A percentile compares a stretch with the other conserved stretches of the same genome.
These are phyloP conservation scores for Ochromonas danica DNA, from an alignment of 108 stramenopile species.

Conservation along the genomic window DNA sequence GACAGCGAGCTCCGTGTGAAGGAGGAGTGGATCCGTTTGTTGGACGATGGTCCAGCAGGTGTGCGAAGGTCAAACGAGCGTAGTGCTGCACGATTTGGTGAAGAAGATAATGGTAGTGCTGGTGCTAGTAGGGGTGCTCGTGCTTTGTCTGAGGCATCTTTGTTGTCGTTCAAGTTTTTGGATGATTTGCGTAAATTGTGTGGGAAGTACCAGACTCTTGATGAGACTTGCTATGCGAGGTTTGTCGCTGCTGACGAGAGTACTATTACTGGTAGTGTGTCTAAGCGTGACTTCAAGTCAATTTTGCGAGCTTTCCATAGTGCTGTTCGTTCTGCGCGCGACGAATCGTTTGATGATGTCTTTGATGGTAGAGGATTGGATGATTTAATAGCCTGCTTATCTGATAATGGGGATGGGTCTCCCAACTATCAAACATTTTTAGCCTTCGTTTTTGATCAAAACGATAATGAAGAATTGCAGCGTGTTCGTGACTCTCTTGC, in stretches of 20 bases:
- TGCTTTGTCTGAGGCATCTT: slow-evolving; percentile 15
- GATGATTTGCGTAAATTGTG: slow-evolving; percentile 16
- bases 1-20: slow-evolving; percentile 12
- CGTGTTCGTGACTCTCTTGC: neutral
- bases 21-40: too few species aligned
- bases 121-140: slow-evolving; percentile 12
- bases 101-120: slow-evolving; percentile 16
- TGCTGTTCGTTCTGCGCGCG: neutral
- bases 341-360: neutral
- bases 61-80: slow-evolving; percentile 13
- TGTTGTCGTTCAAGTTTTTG: slow-evolving; percentile 16
- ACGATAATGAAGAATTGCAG: neutral
- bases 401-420: neutral
- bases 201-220: slow-evolving; percentile 4
- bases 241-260: neutral
- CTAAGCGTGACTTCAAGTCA: slow-evolving; percentile 24
- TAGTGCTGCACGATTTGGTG: slow-evolving; percentile 14
- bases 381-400: neutral
- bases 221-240: slow-evolving; percentile 3
- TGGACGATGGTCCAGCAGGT: too few species aligned
- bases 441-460: neutral
- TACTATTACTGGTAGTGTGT: slow-evolving; percentile 5
- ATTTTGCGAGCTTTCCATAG: slow-evolving; percentile 22
- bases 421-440: neutral
- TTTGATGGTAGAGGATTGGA: neutral